phyloP scores from a whole-genome alignment of 495 filamentous ascomycete genomes.

The Haplographium delicatum region DNA sequence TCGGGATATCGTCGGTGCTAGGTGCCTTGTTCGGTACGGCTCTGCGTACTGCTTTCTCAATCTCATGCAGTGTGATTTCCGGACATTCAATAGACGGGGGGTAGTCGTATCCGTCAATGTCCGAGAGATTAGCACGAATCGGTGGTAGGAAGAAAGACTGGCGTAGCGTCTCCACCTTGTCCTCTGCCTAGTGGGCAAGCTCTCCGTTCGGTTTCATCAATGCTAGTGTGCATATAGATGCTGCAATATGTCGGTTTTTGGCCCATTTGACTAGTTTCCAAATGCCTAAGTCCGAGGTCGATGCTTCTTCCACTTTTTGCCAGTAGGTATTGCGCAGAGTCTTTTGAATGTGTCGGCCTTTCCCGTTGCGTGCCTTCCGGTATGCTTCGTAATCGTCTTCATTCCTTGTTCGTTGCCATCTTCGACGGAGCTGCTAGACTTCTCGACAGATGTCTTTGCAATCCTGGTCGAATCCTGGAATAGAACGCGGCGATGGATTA shows the following conservation, averaged over 20 bases:
- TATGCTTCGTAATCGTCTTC: neutral
- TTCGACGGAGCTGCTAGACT: neutral
- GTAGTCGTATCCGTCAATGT: constrained; percentile 20
- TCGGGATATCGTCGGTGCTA: constrained; percentile 23
- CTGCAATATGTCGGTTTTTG: constrained; percentile 6
- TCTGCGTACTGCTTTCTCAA: neutral
- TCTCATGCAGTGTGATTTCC: neutral
- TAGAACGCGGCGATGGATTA: neutral
- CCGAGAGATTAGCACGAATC: constrained; percentile 23
- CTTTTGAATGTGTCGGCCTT: neutral
- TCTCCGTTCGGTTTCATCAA: constrained; percentile 10
- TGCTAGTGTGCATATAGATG: constrained; percentile 4
- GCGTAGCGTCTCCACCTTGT: constrained; percentile 19
- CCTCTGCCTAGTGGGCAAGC: constrained; percentile 2
- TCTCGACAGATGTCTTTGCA: neutral
- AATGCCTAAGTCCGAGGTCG: neutral
- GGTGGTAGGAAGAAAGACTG: constrained; percentile 26
- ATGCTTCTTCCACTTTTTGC: neutral
- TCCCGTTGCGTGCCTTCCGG: neutral
- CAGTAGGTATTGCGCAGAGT: neutral
- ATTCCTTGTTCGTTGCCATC: neutral
- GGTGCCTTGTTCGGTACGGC: constrained; percentile 25
- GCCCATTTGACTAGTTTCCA: constrained; percentile 10
- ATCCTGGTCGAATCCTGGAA: neutral
- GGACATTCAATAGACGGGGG: neutral